Evolutionary conservation across 2,329 filamentous ascomycete genomes (phyloP), one percentile per base, ranked within the genome.

Genomic region (Sporothrix schenckii): DNA sequence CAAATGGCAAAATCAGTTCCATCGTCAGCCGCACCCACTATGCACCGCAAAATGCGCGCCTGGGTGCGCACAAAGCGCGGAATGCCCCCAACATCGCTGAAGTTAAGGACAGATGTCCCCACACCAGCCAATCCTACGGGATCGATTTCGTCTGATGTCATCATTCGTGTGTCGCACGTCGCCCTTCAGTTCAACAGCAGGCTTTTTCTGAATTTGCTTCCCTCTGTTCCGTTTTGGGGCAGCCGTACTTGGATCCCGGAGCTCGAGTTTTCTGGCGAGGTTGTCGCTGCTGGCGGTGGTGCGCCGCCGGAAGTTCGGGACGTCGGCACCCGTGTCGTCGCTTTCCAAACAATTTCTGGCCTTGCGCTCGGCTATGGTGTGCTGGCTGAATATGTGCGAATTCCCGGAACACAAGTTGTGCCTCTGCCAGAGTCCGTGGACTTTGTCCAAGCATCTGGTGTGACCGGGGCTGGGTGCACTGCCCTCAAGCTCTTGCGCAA

Each of bases 111-210:
- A 14, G 44, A 44, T 34, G 7, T 70, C 11, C 56, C 65, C 13
- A 53, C 41, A 30, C 71, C 71, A 5, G 53, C 44, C 54, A 34
- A 41, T 6, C 71, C 71, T 41, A n/a, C 56, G 4, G 69, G 65
- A 10, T 50, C 44, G 7, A 21, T 49, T 6, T 72, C 71, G 44
- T 34, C 70, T 14, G 73, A 78, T 50, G 70, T 80, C 63, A 75
- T 80, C 60, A 66, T 80, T 69, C 75, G 72, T 61, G 74, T 80
- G 44, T 75, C 76, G 14, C 75, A 80, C 73, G 76, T 77, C 4
- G 74, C 79, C 39, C 75, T 80, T 50, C 80, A 80, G 71, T 78
- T 78, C 5, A 78, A 74, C 68, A 78, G 79, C 70, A 63, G 77
- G 9, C 72, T 77, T 50, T 72, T 76, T 61, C 77, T 80, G 72